phyloP scores from a whole-genome alignment of 2,329 filamentous ascomycete species.

The Penicillium palitans region DNA sequence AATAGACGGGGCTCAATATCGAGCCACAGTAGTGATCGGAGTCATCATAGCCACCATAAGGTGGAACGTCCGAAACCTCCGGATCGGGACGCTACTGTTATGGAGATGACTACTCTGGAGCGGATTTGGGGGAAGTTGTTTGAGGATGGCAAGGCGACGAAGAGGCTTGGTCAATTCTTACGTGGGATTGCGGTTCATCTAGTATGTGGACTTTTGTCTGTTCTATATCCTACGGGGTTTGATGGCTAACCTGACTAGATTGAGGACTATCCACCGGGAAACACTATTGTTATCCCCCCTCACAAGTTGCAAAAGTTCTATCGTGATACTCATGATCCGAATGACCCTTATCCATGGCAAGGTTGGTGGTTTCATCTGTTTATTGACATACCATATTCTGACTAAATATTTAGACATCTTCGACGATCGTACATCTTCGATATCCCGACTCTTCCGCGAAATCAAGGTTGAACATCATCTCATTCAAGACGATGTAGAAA shows the following conservation, averaged over 20 bases:
- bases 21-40: conserved; percentile 38
- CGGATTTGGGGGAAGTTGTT: conserved; percentile 77
- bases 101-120: conserved; percentile 62
- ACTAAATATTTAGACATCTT: conserved; percentile 51
- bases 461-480: conserved; percentile 63
- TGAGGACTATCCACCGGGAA: conserved; percentile 66
- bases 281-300: conserved; percentile 71
- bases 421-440: conserved; percentile 52
- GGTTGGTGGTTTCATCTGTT: conserved; percentile 45
- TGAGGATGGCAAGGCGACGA: conserved; percentile 65
- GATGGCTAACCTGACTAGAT: conserved; percentile 51
- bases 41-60: conserved; percentile 20
- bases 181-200: conserved; percentile 72
- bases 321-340: conserved; percentile 60
- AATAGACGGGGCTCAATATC: conserved; percentile 38
- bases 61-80: conserved; percentile 41
- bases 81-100: conserved; percentile 41
- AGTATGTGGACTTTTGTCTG: conserved; percentile 48
- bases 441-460: conserved; percentile 60
- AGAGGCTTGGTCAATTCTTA: conserved; percentile 68
- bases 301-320: conserved; percentile 76
- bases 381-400: conserved; percentile 14
- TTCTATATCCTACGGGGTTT: neutral
- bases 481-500: conserved; percentile 55
- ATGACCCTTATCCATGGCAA: conserved; percentile 69